Evolutionary conservation across 352 stramenopile genomes (phyloP).

Genomic region (Globisporangium cylindrosporum): DNA sequence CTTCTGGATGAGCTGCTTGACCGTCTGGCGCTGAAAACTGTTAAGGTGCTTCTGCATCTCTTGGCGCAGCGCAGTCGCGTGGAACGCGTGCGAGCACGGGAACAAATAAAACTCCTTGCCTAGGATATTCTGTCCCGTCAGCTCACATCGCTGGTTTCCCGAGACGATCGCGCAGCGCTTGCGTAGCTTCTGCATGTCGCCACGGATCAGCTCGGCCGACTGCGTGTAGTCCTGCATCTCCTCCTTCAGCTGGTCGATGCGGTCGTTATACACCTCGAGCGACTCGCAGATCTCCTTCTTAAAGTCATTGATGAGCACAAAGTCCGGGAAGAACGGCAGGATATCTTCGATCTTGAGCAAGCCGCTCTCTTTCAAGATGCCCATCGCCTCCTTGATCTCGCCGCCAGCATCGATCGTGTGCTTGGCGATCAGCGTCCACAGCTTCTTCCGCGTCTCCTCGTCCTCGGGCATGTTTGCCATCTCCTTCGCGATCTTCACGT

Average conservation of each 20-base stretch:
- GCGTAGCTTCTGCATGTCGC: slow-evolving; percentile 86
- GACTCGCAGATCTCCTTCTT: slow-evolving; percentile 94
- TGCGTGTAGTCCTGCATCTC: slow-evolving; percentile 94
- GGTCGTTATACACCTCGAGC: slow-evolving; percentile 89
- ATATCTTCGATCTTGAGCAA: slow-evolving; percentile 94
- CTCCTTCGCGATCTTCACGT: slow-evolving; percentile 92
- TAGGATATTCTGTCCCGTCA: slow-evolving; percentile 87
- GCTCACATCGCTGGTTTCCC: slow-evolving; percentile 86
- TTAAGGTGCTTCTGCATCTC: slow-evolving; percentile 90
- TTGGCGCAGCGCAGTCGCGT: slow-evolving; percentile 84
- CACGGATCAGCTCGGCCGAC: slow-evolving; percentile 86
- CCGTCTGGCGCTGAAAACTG: slow-evolving; percentile 86
- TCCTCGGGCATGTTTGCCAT: slow-evolving; percentile 91
- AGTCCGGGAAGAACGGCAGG: slow-evolving; percentile 93
- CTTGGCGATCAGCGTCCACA: slow-evolving; percentile 93
- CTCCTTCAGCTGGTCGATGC: slow-evolving; percentile 90
- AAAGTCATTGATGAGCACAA: slow-evolving; percentile 94
- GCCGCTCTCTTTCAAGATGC: slow-evolving; percentile 83
- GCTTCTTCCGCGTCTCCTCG: slow-evolving; percentile 87
- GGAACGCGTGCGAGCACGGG: slow-evolving; percentile 92
- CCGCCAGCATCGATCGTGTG: slow-evolving; percentile 88
- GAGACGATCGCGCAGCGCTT: slow-evolving; percentile 85
- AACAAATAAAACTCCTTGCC: slow-evolving; percentile 94
- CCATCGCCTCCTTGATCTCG: slow-evolving; percentile 84
- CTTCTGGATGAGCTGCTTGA: slow-evolving; percentile 89